Evolutionary conservation across 805 yeast genomes (phyloP).

Genomic region (Candida sanyiensis): DNA sequence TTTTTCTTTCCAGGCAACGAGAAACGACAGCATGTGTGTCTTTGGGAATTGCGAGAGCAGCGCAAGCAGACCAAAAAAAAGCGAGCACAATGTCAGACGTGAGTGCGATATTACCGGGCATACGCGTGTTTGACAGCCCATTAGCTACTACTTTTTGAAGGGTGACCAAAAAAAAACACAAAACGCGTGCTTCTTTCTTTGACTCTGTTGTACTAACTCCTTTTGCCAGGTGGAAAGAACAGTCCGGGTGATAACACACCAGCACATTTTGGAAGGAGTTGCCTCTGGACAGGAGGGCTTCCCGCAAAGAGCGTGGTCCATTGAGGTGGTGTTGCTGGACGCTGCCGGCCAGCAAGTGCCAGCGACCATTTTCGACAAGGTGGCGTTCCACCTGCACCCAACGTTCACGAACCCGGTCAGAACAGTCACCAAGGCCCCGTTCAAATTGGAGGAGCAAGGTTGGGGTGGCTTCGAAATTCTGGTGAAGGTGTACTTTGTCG

Average conservation of each 20-base stretch:
- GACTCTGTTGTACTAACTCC: slow-evolving; percentile 1
- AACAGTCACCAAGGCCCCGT: slow-evolving; percentile 75
- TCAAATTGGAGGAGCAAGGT: slow-evolving; percentile 85
- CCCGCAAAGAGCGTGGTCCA: slow-evolving; percentile 93
- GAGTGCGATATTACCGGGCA: no score
- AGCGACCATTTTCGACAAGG: slow-evolving; percentile 85
- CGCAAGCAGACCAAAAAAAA: no score
- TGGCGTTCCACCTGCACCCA: slow-evolving; percentile 90
- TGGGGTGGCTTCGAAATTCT: slow-evolving; percentile 98
- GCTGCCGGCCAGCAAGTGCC: slow-evolving; percentile 78
- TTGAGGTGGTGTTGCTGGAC: slow-evolving; percentile 69
- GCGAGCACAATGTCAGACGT: no score
- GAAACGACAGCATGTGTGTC: no score
- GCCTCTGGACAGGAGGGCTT: slow-evolving; percentile 85
- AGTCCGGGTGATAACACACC: slow-evolving; percentile 80
- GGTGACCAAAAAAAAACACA: no score
- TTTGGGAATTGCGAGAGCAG: no score
- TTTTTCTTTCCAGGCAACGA: no score
- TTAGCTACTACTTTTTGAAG: no score
- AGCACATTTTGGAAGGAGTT: slow-evolving; percentile 71
- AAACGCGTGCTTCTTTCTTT: no score
- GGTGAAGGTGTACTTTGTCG: slow-evolving; percentile 68
- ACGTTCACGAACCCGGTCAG: slow-evolving; percentile 89
- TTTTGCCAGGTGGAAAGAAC: slow-evolving; percentile 59
- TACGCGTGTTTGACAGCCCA: no score